A percentile compares a stretch with the other conserved stretches of the same genome.
These are phyloP conservation scores for Penicillium coprophilum DNA, from an alignment of 495 filamentous ascomycete genomes.

Conservation along the genomic window DNA sequence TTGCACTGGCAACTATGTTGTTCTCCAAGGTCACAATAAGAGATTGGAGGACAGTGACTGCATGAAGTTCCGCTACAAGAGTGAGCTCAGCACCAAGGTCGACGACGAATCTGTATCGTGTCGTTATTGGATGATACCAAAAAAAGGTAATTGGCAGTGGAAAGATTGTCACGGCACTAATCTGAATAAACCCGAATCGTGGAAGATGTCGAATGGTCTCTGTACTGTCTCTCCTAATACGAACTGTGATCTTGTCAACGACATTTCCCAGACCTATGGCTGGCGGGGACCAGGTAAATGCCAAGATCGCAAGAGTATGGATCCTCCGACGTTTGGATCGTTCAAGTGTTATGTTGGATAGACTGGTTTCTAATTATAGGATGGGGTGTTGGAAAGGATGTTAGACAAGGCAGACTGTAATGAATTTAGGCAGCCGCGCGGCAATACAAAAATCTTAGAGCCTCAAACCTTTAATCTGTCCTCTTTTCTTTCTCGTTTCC, in stretches of 20 bases:
- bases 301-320: not conserved
- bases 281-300: not conserved
- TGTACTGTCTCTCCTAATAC: not conserved
- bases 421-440: too few relatives aligned
- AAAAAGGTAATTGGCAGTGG: not conserved
- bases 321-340: not conserved
- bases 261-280: slow-evolving; percentile 8
- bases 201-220: slow-evolving; percentile 11
- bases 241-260: not conserved
- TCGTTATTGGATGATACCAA: slow-evolving; percentile 3
- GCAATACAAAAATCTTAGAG: too few relatives aligned
- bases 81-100: not conserved
- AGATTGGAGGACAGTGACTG: not conserved
- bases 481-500: too few relatives aligned
- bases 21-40: slow-evolving; percentile 9
- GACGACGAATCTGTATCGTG: slow-evolving; percentile 7
- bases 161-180: not conserved
- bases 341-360: slow-evolving; percentile 7
- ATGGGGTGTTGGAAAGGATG: too few relatives aligned
- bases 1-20: slow-evolving; percentile 17
- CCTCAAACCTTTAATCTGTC: too few relatives aligned
- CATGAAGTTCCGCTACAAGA: not conserved
- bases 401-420: too few relatives aligned
- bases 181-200: slow-evolving; percentile 3
- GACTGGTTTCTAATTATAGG: too few relatives aligned